Evolutionary conservation across 1,284 basidiomycete species (phyloP), one percentile per base, ranked within the genome.

Genomic region (Ganoderma leucocontextum): DNA sequence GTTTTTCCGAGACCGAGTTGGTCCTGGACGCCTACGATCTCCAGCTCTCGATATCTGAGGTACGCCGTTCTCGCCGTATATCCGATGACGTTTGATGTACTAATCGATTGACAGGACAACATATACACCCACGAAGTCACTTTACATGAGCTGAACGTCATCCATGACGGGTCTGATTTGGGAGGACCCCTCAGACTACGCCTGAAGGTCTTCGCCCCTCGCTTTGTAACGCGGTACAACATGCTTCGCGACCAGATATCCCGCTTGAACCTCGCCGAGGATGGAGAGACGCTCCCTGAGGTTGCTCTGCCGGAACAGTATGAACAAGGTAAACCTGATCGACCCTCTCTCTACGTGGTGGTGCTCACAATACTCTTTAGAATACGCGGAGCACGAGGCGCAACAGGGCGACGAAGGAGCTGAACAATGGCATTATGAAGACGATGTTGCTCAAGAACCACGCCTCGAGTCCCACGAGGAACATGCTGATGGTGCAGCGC

Each of bases 201-300:
- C 63, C 78, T 94, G 60, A 85, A 83, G 65, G 77, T 83, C 2
- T 75, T 79, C 55, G 70, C 80, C 1, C 88, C 91, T 44, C 85
- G 92, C 62, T 94, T 94, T 72, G 90, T 92, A 60, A 79, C 83
- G 39, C 89, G 89, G 47, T 94, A 90, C 77, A 89, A 88, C 67
- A 76, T 82, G 59, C 82, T 93, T 52, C 88, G 90, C 75, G 87
- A 88, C 47, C 85, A 89, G 73, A 80, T 91, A 57, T 78, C 82
- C 25, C 83, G 85, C 42, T 75, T 87, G 8, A 80, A 83, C 55
- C 58, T 85, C 7, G 75, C 77, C 38, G 76, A 67, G 2, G 78
- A 77, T 22, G 72, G 69, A 13, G 74, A 69, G 8, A 73, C 66
- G 0, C 74, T 71, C 52, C 62, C 71, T 39, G 68, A 58, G 17